phyloP scores from a whole-genome alignment of 2,329 filamentous ascomycete species.

The Colletotrichum spaethianum region DNA sequence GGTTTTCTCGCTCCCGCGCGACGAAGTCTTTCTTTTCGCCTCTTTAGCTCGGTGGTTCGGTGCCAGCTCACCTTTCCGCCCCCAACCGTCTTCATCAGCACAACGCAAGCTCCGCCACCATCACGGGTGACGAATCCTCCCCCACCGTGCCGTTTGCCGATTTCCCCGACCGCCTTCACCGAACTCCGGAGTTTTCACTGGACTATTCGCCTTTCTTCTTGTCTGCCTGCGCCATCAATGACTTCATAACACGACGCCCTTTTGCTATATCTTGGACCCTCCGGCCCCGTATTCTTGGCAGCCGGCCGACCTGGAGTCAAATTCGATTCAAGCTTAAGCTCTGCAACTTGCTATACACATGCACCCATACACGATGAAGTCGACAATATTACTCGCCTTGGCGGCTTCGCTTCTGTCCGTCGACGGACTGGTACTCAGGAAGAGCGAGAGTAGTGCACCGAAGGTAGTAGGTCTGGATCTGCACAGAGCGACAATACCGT shows the following conservation, averaged over 20 bases:
- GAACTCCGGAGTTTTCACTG: constrained; percentile 15
- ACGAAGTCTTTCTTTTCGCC: not conserved
- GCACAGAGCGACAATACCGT: constrained; percentile 52
- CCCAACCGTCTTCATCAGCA: constrained; percentile 31
- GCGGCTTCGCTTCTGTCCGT: constrained; percentile 48
- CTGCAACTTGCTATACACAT: not conserved
- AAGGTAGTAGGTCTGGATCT: constrained; percentile 63
- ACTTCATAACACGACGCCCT: constrained; percentile 32
- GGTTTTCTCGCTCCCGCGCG: constrained; percentile 3
- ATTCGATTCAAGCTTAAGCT: constrained; percentile 6
- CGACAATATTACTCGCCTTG: constrained; percentile 47
- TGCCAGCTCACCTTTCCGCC: constrained; percentile 21
- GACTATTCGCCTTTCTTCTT: not conserved
- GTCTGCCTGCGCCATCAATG: constrained; percentile 30
- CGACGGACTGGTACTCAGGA: constrained; percentile 48
- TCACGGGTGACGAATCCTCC: constrained; percentile 39
- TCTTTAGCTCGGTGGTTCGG: constrained; percentile 14
- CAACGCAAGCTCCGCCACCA: constrained; percentile 36
- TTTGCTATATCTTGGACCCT: constrained; percentile 18
- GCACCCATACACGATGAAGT: constrained; percentile 52
- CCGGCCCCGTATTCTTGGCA: constrained; percentile 16
- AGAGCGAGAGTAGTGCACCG: constrained; percentile 51
- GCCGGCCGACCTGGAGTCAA: constrained; percentile 7
- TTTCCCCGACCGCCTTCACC: not conserved
- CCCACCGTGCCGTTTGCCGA: constrained; percentile 32